phyloP scores from a whole-genome alignment of 768 basidiomycete genomes.

The Thelephora ganbajun region DNA sequence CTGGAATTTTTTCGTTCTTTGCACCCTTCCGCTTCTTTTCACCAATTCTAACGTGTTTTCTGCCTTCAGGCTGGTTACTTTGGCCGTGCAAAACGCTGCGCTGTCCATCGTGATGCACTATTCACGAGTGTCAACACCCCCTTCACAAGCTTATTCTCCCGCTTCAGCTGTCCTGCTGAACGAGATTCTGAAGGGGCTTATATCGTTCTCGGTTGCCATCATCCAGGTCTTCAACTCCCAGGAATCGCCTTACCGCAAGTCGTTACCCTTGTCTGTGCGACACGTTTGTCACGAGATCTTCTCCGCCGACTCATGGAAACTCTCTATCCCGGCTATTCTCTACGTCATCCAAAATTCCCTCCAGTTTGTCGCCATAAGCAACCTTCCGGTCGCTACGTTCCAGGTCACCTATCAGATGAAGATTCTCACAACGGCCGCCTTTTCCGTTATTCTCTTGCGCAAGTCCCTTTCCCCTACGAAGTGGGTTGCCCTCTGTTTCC shows the following conservation, averaged over 20 bases:
- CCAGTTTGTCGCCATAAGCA: conserved; percentile 91
- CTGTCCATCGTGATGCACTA: conserved; percentile 98
- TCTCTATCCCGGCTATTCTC: conserved; percentile 90
- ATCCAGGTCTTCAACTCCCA: conserved; percentile 29
- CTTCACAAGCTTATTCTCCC: conserved; percentile 76
- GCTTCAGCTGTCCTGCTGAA: conserved; percentile 90
- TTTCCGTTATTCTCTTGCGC: conserved; percentile 74
- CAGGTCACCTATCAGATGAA: conserved; percentile 99
- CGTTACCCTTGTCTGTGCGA: conserved; percentile 28
- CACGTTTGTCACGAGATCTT: conserved; percentile 64
- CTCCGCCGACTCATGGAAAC: conserved; percentile 91
- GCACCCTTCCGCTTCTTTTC: neutral
- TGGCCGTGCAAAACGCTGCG: conserved; percentile 90
- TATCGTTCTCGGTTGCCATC: conserved; percentile 84
- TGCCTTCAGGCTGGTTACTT: conserved; percentile 50
- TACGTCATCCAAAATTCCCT: conserved; percentile 95
- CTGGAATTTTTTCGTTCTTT: neutral
- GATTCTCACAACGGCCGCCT: conserved; percentile 91
- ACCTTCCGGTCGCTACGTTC: conserved; percentile 93
- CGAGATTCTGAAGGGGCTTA: conserved; percentile 85
- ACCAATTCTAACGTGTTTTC: conserved; percentile 5
- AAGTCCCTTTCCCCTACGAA: conserved; percentile 58
- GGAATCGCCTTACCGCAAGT: conserved; percentile 17
- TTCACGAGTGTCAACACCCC: conserved; percentile 79
- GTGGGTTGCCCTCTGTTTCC: conserved; percentile 79